Conservation (phyloP, 2,329 filamentous ascomycete genomes). For the Passalora sequoiae region DNA sequence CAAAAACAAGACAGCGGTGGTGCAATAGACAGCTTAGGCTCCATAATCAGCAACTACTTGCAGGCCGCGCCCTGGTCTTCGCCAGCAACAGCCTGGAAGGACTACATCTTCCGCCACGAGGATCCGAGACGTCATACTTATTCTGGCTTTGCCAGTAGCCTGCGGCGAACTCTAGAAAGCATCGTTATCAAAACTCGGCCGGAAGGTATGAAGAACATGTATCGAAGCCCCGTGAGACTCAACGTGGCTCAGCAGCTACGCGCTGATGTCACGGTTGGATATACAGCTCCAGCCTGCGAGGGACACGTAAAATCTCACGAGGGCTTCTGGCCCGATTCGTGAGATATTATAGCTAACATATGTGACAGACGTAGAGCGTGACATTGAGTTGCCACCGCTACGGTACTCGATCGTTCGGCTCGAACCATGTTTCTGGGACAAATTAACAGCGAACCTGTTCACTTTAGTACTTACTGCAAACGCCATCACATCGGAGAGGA, state of each 20-base stretch:
- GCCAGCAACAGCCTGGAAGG: slow-evolving; percentile 61
- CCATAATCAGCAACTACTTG: slow-evolving; percentile 56
- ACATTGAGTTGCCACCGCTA: slow-evolving; percentile 65
- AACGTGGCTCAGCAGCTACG: no score
- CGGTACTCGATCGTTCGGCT: slow-evolving; percentile 67
- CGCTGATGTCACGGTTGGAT: no score
- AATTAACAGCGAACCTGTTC: slow-evolving; percentile 76
- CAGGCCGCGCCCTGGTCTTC: slow-evolving; percentile 76
- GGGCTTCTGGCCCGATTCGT: no score
- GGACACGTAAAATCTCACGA: no score
- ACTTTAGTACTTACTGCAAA: slow-evolving; percentile 80
- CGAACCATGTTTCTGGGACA: slow-evolving; percentile 79
- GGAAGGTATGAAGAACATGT: no score
- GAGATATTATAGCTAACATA: no score
- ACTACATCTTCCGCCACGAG: slow-evolving; percentile 58
- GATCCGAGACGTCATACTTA: slow-evolving; percentile 49
- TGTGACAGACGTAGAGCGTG: slow-evolving; percentile 55
- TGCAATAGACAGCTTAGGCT: slow-evolving; percentile 57
- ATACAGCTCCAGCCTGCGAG: no score
- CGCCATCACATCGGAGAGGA: slow-evolving; percentile 78
- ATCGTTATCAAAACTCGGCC: slow-evolving; percentile 72
- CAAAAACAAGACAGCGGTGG: slow-evolving; percentile 37
- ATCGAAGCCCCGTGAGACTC: no score
- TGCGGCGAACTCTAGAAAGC: slow-evolving; percentile 66
- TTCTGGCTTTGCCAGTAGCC: slow-evolving; percentile 58